These are phyloP conservation scores for Botrytis galanthina DNA, from an alignment of 2,329 filamentous ascomycete genomes.

Conservation along the genomic window DNA sequence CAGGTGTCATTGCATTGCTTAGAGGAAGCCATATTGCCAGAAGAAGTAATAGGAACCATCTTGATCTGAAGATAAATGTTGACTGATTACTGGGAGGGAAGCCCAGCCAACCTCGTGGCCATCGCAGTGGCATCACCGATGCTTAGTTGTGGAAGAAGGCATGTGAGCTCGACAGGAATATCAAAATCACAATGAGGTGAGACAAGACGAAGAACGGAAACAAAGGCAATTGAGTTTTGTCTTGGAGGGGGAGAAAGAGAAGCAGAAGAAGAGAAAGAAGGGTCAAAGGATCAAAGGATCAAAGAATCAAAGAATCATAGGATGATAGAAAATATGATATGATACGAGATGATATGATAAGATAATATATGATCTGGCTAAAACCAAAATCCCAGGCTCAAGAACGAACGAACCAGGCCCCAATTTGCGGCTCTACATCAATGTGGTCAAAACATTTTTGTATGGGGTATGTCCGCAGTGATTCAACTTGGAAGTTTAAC, in stretches of 20 bases:
- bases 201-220: background rate
- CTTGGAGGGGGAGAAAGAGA: background rate
- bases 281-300: background rate
- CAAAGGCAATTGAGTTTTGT: background rate
- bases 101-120: constrained; percentile 27
- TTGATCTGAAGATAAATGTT: constrained; percentile 24
- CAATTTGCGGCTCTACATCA: background rate
- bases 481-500: background rate
- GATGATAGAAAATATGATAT: no score
- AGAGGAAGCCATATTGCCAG: constrained; percentile 32
- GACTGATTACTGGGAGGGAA: constrained; percentile 25
- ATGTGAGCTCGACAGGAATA: constrained; percentile 34
- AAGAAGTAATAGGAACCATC: constrained; percentile 32
- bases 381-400: background rate
- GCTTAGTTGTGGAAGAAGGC: constrained; percentile 35
- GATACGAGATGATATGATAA: background rate
- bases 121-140: constrained; percentile 41
- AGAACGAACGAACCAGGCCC: background rate
- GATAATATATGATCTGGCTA: background rate
- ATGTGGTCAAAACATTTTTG: background rate
- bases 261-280: background rate
- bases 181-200: background rate
- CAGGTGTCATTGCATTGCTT: constrained; percentile 50
- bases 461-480: background rate
- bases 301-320: background rate